A percentile compares a stretch with the other conserved stretches of the same genome.
Evolutionary conservation across 345 rosid genomes (phyloP).

Genomic region (Iberis pinnata): DNA sequence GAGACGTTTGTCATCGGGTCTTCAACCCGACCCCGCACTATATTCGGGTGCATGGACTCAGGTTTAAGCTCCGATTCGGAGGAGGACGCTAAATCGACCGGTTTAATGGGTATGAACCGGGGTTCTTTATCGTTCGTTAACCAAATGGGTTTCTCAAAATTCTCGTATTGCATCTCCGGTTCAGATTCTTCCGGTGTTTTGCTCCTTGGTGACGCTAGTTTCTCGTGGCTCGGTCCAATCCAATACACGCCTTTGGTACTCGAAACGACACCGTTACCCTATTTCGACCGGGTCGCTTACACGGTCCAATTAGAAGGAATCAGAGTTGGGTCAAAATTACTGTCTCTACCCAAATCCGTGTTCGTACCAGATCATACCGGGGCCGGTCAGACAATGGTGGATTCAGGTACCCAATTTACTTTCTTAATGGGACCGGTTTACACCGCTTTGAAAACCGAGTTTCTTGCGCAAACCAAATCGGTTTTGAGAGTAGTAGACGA

Average conservation of each 20-base stretch:
- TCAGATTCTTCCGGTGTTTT: conserved; percentile 55
- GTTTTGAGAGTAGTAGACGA: conserved; percentile 41
- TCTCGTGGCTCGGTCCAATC: conserved; percentile 44
- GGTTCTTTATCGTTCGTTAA: conserved; percentile 64
- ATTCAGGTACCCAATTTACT: conserved; percentile 74
- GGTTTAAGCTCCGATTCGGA: conserved; percentile 50
- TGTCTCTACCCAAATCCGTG: conserved; percentile 44
- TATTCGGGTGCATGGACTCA: conserved; percentile 76
- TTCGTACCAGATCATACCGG: conserved; percentile 72
- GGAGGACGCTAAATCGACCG: conserved; percentile 60
- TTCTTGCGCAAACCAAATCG: conserved; percentile 41
- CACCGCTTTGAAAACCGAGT: conserved; percentile 47
- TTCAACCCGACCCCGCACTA: conserved; percentile 26
- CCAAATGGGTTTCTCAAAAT: conserved; percentile 59
- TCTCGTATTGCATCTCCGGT: conserved; percentile 79
- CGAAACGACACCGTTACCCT: conserved; percentile 53
- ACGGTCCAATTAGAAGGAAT: conserved; percentile 62
- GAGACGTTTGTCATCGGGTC: conserved; percentile 47
- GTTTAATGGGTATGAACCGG: conserved; percentile 80
- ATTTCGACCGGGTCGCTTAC: conserved; percentile 64
- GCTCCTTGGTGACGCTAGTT: conserved; percentile 48
- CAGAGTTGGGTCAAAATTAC: conserved; percentile 38
- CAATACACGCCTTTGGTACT: conserved; percentile 57
- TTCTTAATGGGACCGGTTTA: conserved; percentile 65
- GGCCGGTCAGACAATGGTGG: conserved; percentile 81